A percentile compares a stretch with the other conserved stretches of the same genome.
Conservation (phyloP, 2,329 filamentous ascomycete species). For the Colletotrichum orbiculare region DNA sequence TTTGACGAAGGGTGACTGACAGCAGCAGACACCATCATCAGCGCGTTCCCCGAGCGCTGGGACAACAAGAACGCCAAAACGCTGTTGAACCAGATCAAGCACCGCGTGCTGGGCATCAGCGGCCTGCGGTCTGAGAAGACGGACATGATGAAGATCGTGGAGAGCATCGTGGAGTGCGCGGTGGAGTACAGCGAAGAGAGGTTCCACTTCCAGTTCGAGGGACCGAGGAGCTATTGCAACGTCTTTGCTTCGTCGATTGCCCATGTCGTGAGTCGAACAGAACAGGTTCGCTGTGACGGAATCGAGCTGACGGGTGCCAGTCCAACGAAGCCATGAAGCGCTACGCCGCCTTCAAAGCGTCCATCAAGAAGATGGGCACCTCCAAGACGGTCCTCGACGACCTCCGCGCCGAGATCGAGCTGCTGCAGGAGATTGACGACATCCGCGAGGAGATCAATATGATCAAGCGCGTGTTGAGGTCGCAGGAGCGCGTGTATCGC, state of each 20-base stretch:
- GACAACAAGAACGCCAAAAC: constrained; percentile 39
- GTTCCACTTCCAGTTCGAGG: constrained; percentile 38
- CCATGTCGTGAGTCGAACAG: constrained; percentile 19
- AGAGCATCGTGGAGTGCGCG: constrained; percentile 29
- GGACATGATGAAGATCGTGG: constrained; percentile 34
- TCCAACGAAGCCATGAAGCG: constrained; percentile 39
- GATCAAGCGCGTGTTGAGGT: constrained; percentile 35
- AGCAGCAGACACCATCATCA: constrained; percentile 34
- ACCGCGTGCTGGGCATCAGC: constrained; percentile 30
- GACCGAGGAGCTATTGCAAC: constrained; percentile 35
- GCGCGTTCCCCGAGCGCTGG: constrained; percentile 37
- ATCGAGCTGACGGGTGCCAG: not conserved
- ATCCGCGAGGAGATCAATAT: constrained; percentile 37
- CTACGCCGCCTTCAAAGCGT: constrained; percentile 34
- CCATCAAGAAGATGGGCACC: constrained; percentile 37
- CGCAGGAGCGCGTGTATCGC: constrained; percentile 36
- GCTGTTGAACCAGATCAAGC: constrained; percentile 37
- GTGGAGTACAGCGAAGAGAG: constrained; percentile 36
- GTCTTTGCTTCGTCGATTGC: constrained; percentile 35
- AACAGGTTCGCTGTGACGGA: too few species aligned
- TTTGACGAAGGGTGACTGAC: not conserved
- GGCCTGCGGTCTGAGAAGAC: constrained; percentile 23
- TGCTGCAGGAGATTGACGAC: constrained; percentile 37
- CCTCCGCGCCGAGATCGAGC: constrained; percentile 39
- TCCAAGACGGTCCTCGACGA: constrained; percentile 38